A percentile compares a stretch with the other conserved stretches of the same genome.
Evolutionary conservation across 2,329 filamentous ascomycete genomes (phyloP).

Genomic region (Harringtonia lauricola): DNA sequence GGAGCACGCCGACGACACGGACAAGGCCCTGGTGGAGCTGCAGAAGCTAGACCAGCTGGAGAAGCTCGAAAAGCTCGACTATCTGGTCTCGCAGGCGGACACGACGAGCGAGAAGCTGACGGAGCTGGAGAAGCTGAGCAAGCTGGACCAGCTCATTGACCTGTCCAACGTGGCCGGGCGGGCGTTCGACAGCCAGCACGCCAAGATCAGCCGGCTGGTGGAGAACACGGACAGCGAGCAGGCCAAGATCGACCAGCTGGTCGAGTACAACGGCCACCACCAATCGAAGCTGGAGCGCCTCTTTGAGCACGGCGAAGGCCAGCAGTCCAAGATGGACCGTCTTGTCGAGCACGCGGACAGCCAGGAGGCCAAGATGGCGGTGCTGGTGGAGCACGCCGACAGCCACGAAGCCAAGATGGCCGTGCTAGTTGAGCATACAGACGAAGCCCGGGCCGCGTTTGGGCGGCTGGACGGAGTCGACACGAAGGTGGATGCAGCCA

Average conservation of each 20-base stretch:
- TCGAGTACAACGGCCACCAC: neutral
- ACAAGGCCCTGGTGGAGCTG: slow-evolving; percentile 6
- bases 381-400: slow-evolving; percentile 64
- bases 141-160: slow-evolving; percentile 9
- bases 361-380: slow-evolving; percentile 53
- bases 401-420: no score
- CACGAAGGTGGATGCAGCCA: no score
- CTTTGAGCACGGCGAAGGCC: neutral
- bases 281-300: neutral
- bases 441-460: no score
- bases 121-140: slow-evolving; percentile 28
- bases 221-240: neutral
- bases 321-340: neutral
- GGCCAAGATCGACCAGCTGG: slow-evolving; percentile 6
- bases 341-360: slow-evolving; percentile 46
- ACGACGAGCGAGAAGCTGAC: slow-evolving; percentile 59
- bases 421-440: no score
- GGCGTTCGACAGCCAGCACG: slow-evolving; percentile 9
- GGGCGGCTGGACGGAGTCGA: no score
- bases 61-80: slow-evolving; percentile 17
- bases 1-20: slow-evolving; percentile 9
- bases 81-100: slow-evolving; percentile 50
- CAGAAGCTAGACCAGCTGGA: slow-evolving; percentile 6
- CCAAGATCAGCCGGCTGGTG: slow-evolving; percentile 9
- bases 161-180: slow-evolving; percentile 7